These are phyloP conservation scores for Phanerochaete sordida DNA, from an alignment of 768 basidiomycete species.

Conservation along the genomic window DNA sequence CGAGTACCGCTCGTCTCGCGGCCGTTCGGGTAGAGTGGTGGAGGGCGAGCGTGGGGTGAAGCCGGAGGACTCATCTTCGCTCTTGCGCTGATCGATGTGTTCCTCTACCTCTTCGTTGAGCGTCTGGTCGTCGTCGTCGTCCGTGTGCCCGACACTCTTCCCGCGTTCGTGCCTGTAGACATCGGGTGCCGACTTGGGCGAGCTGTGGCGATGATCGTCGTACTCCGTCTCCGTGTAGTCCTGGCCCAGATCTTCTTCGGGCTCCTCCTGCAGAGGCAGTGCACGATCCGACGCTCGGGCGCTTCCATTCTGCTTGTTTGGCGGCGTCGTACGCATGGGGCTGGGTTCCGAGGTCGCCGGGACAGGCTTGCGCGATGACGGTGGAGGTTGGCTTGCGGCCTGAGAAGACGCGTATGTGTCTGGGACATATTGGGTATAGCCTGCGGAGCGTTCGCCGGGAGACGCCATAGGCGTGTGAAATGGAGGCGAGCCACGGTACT, in stretches of 20 bases:
- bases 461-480: constrained; percentile 47
- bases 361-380: constrained; percentile 20
- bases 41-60: constrained; percentile 71
- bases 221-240: constrained; percentile 25
- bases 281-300: constrained; percentile 68
- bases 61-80: constrained; percentile 24
- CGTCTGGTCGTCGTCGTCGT: constrained; percentile 45
- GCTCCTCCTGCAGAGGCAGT: constrained; percentile 74
- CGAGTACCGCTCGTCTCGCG: constrained; percentile 27
- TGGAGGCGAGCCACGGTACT: constrained; percentile 35
- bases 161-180: constrained; percentile 39
- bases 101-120: constrained; percentile 50
- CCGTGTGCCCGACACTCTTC: constrained; percentile 13
- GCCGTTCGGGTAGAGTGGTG: constrained; percentile 50
- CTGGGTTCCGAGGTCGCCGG: constrained; percentile 15
- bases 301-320: constrained; percentile 46
- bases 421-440: constrained; percentile 42
- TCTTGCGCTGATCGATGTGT: constrained; percentile 18
- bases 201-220: constrained; percentile 32
- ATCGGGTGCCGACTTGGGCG: constrained; percentile 54
- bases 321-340: constrained; percentile 28
- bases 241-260: constrained; percentile 55
- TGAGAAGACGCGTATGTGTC: constrained; percentile 20
- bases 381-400: background rate
- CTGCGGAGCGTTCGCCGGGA: constrained; percentile 42